These are phyloP conservation scores for Ormosia emarginata DNA, from an alignment of 306 rosid genomes.

Conservation along the genomic window DNA sequence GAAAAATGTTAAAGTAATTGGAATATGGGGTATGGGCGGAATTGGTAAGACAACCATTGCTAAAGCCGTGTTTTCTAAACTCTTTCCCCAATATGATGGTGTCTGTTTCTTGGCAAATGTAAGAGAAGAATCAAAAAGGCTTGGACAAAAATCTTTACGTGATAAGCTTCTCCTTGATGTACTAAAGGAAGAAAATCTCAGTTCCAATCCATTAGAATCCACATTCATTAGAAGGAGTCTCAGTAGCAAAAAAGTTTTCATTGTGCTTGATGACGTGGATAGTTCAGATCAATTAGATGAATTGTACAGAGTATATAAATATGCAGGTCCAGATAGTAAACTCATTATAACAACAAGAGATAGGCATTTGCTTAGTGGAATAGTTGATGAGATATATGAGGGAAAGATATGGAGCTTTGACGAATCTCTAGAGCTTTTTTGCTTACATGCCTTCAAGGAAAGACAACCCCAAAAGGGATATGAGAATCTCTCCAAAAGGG, in stretches of 20 bases:
- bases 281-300: not conserved
- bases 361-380: not conserved
- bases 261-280: not conserved
- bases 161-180: not conserved
- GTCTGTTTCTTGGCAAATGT: too few relatives aligned
- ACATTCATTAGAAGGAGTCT: not conserved
- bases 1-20: not conserved
- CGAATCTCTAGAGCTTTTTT: not conserved
- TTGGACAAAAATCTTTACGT: not conserved
- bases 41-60: too few relatives aligned
- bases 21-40: conserved; percentile 13
- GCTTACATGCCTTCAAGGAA: not conserved
- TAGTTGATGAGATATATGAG: not conserved
- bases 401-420: not conserved
- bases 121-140: too few relatives aligned
- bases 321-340: not conserved
- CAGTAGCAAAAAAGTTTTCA: not conserved
- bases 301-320: not conserved
- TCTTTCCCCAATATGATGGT: too few relatives aligned
- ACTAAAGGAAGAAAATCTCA: not conserved
- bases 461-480: not conserved
- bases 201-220: not conserved
- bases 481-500: not conserved
- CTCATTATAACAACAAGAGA: not conserved
- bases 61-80: too few relatives aligned